Evolutionary conservation across 768 basidiomycete genomes (phyloP).

Genomic region (Lactarius sp.): DNA sequence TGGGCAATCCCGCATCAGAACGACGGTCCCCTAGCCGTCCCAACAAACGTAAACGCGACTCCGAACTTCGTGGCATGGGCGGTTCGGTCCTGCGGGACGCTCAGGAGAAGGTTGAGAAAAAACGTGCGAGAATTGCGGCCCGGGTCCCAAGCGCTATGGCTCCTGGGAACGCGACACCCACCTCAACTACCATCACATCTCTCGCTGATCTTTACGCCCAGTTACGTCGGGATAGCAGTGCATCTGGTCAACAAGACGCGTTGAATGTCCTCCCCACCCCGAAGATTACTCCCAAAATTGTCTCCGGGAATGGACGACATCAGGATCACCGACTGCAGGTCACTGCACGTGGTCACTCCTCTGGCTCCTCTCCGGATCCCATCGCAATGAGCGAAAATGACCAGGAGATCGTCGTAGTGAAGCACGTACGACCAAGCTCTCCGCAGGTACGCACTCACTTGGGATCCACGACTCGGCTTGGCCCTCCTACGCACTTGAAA

Average conservation of each 20-base stretch:
- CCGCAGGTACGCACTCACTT: not conserved
- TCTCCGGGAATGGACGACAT: not conserved
- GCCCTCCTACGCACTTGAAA: not conserved
- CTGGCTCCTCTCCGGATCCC: slow-evolving; percentile 15
- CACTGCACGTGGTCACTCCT: not conserved
- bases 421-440: not conserved
- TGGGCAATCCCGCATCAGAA: not conserved
- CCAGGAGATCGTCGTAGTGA: slow-evolving; percentile 12
- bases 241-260: not conserved
- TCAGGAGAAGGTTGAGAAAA: slow-evolving; percentile 16
- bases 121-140: slow-evolving; percentile 17
- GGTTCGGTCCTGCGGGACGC: slow-evolving; percentile 6
- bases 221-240: slow-evolving; percentile 18
- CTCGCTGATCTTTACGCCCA: slow-evolving; percentile 17
- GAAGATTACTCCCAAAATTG: not conserved
- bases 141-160: slow-evolving; percentile 14
- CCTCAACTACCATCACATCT: not conserved
- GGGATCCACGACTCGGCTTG: not conserved
- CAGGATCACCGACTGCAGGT: not conserved
- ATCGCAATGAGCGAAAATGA: slow-evolving; percentile 12
- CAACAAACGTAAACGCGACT: slow-evolving; percentile 15
- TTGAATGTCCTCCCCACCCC: not conserved
- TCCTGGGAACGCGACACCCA: not conserved
- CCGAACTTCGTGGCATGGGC: not conserved
- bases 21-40: not conserved